These are phyloP conservation scores for Xylaria nigripes DNA, from an alignment of 495 filamentous ascomycete species.

Conservation along the genomic window DNA sequence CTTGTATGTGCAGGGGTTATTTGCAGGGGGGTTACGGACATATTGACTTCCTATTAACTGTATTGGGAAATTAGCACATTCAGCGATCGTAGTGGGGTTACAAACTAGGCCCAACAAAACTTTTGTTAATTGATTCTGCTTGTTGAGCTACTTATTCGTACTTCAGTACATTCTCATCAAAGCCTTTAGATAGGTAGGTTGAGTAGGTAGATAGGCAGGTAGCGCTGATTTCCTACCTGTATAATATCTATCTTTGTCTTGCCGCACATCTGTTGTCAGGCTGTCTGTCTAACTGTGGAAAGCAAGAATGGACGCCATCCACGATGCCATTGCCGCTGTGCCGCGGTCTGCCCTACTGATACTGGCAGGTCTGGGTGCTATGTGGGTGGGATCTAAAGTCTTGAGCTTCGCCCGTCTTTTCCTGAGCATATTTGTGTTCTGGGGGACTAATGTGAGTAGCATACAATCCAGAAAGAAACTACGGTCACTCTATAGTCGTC, in stretches of 20 bases:
- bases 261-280: neutral
- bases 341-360: constrained; percentile 31
- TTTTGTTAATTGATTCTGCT: neutral
- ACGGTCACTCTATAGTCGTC: neutral
- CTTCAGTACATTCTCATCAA: too few relatives aligned
- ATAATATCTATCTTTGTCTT: too few relatives aligned
- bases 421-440: constrained; percentile 67
- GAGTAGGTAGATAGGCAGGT: too few relatives aligned
- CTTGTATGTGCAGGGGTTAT: too few relatives aligned
- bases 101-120: neutral
- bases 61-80: neutral
- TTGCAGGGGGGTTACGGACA: too few relatives aligned
- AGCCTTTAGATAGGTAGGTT: too few relatives aligned
- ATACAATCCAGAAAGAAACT: neutral
- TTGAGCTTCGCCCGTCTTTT: constrained; percentile 57
- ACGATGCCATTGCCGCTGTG: constrained; percentile 27
- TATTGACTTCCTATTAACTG: neutral
- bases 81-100: neutral
- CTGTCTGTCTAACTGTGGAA: neutral
- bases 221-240: too few relatives aligned
- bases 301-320: constrained; percentile 30
- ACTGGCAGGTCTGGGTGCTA: constrained; percentile 47
- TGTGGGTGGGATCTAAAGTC: constrained; percentile 49
- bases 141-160: neutral
- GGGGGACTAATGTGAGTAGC: constrained; percentile 46